phyloP scores from a whole-genome alignment of 1,139 yeast genomes.

The Blastobotrys elegans region DNA sequence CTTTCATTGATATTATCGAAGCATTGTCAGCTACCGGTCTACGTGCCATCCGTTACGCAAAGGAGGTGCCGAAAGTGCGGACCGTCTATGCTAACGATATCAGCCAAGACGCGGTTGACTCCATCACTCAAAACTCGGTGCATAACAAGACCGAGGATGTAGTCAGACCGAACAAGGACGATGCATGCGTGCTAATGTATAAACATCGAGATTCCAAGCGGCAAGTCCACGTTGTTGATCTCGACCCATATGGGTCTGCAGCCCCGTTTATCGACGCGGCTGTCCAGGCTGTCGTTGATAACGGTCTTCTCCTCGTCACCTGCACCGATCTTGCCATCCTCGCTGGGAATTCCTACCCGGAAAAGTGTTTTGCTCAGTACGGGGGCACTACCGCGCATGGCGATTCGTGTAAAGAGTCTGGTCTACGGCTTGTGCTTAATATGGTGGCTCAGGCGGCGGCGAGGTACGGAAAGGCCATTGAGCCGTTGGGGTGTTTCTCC shows the following conservation, averaged over 20 bases:
- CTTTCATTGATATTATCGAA: constrained; percentile 66
- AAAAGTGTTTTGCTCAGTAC: constrained; percentile 87
- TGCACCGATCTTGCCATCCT: constrained; percentile 95
- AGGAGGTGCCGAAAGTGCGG: constrained; percentile 73
- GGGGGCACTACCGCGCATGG: constrained; percentile 86
- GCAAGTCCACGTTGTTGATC: constrained; percentile 65
- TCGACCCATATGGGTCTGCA: constrained; percentile 97
- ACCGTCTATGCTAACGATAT: constrained; percentile 84
- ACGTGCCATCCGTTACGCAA: constrained; percentile 87
- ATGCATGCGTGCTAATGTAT: constrained; percentile 82
- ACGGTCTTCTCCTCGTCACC: constrained; percentile 80
- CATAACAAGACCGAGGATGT: constrained; percentile 53
- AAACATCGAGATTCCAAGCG: constrained; percentile 38
- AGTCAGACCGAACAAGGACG: constrained; percentile 70
- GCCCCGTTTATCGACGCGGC: constrained; percentile 93
- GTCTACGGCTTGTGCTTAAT: constrained; percentile 74
- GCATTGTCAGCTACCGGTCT: constrained; percentile 94
- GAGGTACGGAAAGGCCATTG: constrained; percentile 77
- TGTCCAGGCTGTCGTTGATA: constrained; percentile 70
- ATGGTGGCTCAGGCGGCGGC: constrained; percentile 82
- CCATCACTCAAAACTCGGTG: constrained; percentile 66
- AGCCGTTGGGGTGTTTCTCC: constrained; percentile 77
- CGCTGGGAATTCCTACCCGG: constrained; percentile 96
- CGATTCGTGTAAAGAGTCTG: constrained; percentile 91
- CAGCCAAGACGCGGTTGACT: constrained; percentile 77